Percentiles rank a stretch among this genome's conserved stretches.
Conservation (phyloP, 2,329 filamentous ascomycete genomes). For the Ilyonectria mors-panacis region DNA sequence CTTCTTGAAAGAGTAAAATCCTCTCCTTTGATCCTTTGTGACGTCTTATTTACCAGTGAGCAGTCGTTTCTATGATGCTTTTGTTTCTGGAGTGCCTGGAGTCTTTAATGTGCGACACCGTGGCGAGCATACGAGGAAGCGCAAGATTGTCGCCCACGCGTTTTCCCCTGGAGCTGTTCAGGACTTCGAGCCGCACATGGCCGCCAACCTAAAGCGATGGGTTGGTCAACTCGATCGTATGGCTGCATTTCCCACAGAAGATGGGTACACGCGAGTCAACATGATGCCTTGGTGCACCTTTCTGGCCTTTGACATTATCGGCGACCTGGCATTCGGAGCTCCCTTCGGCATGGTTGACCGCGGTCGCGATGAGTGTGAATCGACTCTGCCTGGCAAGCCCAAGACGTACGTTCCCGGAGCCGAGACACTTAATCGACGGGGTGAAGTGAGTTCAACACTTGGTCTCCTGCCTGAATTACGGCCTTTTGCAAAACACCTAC, state of each 20-base stretch:
- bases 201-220: slow-evolving; percentile 24
- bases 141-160: slow-evolving; percentile 30
- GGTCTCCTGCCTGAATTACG: slow-evolving; percentile 25
- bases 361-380: slow-evolving; percentile 32
- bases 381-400: slow-evolving; percentile 19
- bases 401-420: slow-evolving; percentile 28
- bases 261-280: slow-evolving; percentile 27
- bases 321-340: slow-evolving; percentile 33
- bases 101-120: slow-evolving; percentile 32
- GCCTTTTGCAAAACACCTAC: slow-evolving; percentile 29
- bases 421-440: slow-evolving; percentile 32
- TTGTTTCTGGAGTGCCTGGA: slow-evolving; percentile 28
- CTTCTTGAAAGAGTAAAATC: slow-evolving; percentile 31
- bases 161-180: slow-evolving; percentile 25
- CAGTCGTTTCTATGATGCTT: slow-evolving; percentile 31
- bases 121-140: slow-evolving; percentile 25
- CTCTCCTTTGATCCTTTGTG: neutral
- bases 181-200: slow-evolving; percentile 31
- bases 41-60: neutral
- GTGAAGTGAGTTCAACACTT: slow-evolving; percentile 34
- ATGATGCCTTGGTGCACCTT: slow-evolving; percentile 37
- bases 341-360: slow-evolving; percentile 34
- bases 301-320: slow-evolving; percentile 35
- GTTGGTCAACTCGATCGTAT: slow-evolving; percentile 29
- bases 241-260: neutral